Evolutionary conservation across 768 basidiomycete genomes (phyloP).

Genomic region (Collybiopsis confluens): DNA sequence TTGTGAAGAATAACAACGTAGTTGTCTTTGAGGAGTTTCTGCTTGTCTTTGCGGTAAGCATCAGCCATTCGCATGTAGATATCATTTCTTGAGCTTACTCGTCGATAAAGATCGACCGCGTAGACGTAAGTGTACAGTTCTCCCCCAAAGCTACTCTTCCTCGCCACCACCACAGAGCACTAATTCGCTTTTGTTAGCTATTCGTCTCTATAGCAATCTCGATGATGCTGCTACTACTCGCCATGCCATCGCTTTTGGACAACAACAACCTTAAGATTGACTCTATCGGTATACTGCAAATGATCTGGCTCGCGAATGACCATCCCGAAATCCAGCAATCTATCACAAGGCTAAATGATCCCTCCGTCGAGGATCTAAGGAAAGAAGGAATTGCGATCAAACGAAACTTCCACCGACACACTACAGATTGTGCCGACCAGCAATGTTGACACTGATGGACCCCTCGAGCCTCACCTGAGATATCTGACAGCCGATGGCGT

Average conservation of each 20-base stretch:
- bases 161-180: background rate
- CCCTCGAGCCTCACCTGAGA: no score
- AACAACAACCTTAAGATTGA: slow-evolving; percentile 6
- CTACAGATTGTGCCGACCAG: background rate
- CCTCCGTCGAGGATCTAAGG: background rate
- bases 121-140: background rate
- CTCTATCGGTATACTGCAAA: slow-evolving; percentile 6
- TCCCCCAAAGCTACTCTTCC: no score
- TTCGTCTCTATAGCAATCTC: background rate
- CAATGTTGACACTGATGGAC: background rate
- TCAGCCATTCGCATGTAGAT: background rate
- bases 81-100: background rate
- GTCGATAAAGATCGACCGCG: background rate
- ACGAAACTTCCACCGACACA: background rate
- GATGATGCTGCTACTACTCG: slow-evolving; percentile 1
- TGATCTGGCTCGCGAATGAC: slow-evolving; percentile 2
- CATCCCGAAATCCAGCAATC: slow-evolving; percentile 5
- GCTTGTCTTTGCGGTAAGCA: background rate
- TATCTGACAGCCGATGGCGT: no score
- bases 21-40: background rate
- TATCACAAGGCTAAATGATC: background rate
- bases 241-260: background rate
- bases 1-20: background rate
- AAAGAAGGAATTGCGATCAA: background rate
- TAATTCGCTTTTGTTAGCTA: background rate